Percentiles rank a stretch among this genome's conserved stretches.
These are phyloP conservation scores for Angomonas ambiguus DNA, from an alignment of 208 protist species.

Conservation along the genomic window DNA sequence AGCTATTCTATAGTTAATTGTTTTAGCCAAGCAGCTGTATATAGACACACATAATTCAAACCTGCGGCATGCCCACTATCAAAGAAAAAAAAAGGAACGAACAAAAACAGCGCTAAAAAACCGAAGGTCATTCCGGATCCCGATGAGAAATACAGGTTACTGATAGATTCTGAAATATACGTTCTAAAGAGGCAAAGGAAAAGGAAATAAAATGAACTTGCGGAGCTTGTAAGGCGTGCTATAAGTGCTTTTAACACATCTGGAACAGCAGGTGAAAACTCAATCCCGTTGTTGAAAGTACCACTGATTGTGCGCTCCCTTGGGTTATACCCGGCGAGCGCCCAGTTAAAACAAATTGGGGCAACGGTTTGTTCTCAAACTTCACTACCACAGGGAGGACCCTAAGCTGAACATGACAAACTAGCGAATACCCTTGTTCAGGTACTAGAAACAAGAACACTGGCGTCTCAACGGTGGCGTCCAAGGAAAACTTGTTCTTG, in stretches of 20 bases:
- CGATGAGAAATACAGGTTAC: background rate
- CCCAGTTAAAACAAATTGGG: background rate
- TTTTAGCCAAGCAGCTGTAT: background rate
- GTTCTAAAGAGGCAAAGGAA: slow-evolving; percentile 21
- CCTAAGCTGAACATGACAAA: background rate
- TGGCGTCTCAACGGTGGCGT: slow-evolving; percentile 46
- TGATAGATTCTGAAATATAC: background rate
- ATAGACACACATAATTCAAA: background rate
- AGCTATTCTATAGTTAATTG: background rate
- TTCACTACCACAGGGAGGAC: background rate
- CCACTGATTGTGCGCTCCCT: background rate
- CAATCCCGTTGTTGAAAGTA: background rate
- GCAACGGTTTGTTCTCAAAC: background rate
- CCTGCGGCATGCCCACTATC: background rate
- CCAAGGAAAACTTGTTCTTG: slow-evolving; percentile 67
- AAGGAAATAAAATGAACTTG: slow-evolving; percentile 5
- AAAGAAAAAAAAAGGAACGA: slow-evolving; percentile 5
- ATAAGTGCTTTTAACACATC: background rate
- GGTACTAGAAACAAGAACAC: slow-evolving; percentile 21
- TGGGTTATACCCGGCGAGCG: background rate
- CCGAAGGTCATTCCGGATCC: slow-evolving; percentile 3
- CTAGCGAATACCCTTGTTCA: slow-evolving; percentile 8
- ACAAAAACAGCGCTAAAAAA: slow-evolving; percentile 2
- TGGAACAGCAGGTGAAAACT: background rate
- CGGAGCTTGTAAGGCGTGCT: background rate